phyloP scores from a whole-genome alignment of 2,329 filamentous ascomycete genomes.

The Colletotrichum sp. region DNA sequence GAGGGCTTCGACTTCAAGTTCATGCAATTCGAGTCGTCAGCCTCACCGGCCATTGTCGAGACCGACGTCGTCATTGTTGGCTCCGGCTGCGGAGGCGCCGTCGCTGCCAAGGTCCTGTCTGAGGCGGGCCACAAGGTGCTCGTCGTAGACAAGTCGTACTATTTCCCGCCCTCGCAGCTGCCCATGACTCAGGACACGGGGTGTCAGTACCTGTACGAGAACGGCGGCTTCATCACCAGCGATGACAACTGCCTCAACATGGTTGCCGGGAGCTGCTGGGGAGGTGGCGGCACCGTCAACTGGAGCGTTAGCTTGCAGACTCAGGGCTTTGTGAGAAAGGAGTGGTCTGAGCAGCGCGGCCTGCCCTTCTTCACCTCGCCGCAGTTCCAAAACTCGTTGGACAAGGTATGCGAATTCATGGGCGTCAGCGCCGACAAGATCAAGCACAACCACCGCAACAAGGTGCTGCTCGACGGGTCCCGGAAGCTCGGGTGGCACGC shows the following conservation, averaged over 20 bases:
- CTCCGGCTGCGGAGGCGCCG: constrained; percentile 84
- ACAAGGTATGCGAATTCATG: constrained; percentile 80
- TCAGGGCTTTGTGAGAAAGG: constrained; percentile 76
- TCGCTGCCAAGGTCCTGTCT: constrained; percentile 80
- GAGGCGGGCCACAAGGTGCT: constrained; percentile 78
- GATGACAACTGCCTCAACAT: constrained; percentile 65
- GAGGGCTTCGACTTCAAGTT: constrained; percentile 64
- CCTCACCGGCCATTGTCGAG: constrained; percentile 62
- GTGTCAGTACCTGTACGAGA: constrained; percentile 71
- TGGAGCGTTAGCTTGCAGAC: constrained; percentile 75
- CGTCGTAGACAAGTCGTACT: constrained; percentile 83
- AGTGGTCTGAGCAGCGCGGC: constrained; percentile 74
- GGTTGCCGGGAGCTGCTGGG: constrained; percentile 76
- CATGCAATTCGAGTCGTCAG: constrained; percentile 55
- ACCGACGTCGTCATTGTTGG: constrained; percentile 87
- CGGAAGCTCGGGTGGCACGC: constrained; percentile 75
- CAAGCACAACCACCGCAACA: constrained; percentile 76
- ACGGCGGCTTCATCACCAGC: constrained; percentile 61
- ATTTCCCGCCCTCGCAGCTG: constrained; percentile 74
- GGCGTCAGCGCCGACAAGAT: constrained; percentile 72
- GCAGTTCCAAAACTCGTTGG: constrained; percentile 79
- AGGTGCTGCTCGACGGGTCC: constrained; percentile 75
- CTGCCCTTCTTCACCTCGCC: constrained; percentile 76
- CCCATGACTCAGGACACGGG: constrained; percentile 74
- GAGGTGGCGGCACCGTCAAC: constrained; percentile 87